Evolutionary conservation across 2,329 filamentous ascomycete species (phyloP).

Genomic region (Fusarium sp.): DNA sequence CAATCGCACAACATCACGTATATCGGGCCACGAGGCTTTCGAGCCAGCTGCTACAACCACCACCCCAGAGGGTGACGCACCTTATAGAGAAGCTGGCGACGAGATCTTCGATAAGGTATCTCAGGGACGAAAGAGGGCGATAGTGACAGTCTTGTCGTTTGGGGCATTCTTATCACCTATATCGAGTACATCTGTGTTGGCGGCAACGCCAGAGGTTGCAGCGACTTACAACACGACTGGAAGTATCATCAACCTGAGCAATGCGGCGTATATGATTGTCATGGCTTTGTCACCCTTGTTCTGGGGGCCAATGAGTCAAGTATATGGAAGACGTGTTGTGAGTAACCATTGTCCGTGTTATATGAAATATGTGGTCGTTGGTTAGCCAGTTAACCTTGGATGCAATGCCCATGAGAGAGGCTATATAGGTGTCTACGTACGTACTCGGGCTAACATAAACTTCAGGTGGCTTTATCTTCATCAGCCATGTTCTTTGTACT

Average conservation of each 20-base stretch:
- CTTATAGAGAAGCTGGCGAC: constrained; percentile 54
- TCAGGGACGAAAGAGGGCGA: constrained; percentile 69
- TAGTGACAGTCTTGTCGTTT: constrained; percentile 77
- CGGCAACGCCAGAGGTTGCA: constrained; percentile 80
- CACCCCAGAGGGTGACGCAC: constrained; percentile 6
- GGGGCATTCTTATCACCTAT: constrained; percentile 82
- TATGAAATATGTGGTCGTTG: not conserved
- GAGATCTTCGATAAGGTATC: constrained; percentile 75
- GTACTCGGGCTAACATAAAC: not conserved
- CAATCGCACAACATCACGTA: constrained; percentile 45
- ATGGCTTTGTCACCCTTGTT: constrained; percentile 78
- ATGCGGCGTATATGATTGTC: constrained; percentile 78
- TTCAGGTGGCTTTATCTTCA: constrained; percentile 61
- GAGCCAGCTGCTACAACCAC: constrained; percentile 31
- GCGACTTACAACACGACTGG: constrained; percentile 72
- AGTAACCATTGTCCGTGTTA: constrained; percentile 42
- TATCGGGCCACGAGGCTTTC: constrained; percentile 49
- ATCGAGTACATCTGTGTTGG: constrained; percentile 77
- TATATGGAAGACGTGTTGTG: constrained; percentile 70
- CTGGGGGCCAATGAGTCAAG: constrained; percentile 78
- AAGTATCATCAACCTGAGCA: constrained; percentile 77
- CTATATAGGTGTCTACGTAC: not conserved
- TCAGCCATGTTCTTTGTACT: constrained; percentile 74
- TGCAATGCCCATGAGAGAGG: not conserved
- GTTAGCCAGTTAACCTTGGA: not conserved